Percentiles rank a stretch among this genome's conserved stretches.
Evolutionary conservation across 495 filamentous ascomycete species (phyloP).

Genomic region (Hyaloscypha variabilis): DNA sequence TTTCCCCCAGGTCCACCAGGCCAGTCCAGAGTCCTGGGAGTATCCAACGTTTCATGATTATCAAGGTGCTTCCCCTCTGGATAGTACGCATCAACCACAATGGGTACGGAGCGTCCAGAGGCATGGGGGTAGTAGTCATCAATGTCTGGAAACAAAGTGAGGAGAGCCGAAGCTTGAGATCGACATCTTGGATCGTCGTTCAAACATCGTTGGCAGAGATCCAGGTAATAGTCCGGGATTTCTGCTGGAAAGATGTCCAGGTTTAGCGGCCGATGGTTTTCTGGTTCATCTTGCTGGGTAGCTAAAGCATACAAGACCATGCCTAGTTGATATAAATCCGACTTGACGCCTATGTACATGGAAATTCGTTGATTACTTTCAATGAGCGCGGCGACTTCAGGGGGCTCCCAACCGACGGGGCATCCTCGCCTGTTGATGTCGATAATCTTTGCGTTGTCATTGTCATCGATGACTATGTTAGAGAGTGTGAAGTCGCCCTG

Average conservation of each 20-base stretch:
- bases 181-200: conserved; percentile 47
- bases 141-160: conserved; percentile 28
- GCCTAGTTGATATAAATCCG: conserved; percentile 91
- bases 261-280: conserved; percentile 74
- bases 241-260: conserved; percentile 41
- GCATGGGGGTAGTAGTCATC: conserved; percentile 21
- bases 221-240: conserved; percentile 61
- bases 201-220: conserved; percentile 61
- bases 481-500: conserved; percentile 97
- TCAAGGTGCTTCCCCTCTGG: conserved; percentile 9
- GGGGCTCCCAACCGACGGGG: conserved; percentile 97
- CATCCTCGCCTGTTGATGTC: conserved; percentile 97
- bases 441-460: conserved; percentile 92
- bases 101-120: conserved; percentile 11
- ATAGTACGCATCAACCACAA: conserved; percentile 28
- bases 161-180: conserved; percentile 27
- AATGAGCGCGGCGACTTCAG: conserved; percentile 85
- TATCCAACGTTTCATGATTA: conserved; percentile 5
- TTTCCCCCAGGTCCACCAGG: conserved; percentile 1
- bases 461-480: conserved; percentile 89
- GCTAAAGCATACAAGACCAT: conserved; percentile 98
- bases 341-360: conserved; percentile 99
- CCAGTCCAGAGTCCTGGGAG: neutral
- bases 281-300: conserved; percentile 86
- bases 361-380: conserved; percentile 90